A percentile compares a stretch with the other conserved stretches of the same genome.
Conservation (phyloP, 352 stramenopile species). For the Pythium brassicae region DNA sequence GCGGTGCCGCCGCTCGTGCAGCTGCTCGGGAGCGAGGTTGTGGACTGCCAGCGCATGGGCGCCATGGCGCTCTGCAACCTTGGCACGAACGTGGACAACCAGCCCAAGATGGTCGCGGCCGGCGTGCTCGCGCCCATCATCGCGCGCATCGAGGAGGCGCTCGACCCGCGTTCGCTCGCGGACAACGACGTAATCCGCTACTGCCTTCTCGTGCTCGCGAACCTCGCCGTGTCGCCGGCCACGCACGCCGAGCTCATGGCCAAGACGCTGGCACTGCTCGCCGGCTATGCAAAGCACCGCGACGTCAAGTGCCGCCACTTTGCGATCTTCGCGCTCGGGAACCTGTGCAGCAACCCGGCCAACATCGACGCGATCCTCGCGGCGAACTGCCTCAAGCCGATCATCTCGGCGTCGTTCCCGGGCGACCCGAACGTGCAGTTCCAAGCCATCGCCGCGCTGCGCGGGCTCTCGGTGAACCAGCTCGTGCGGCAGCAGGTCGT, state of each 20-base stretch:
- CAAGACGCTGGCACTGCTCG: slow-evolving; percentile 81
- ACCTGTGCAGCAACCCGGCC: slow-evolving; percentile 90
- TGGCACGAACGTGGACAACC: slow-evolving; percentile 92
- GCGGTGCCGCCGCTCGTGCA: slow-evolving; percentile 81
- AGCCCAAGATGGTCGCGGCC: slow-evolving; percentile 85
- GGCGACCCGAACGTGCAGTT: slow-evolving; percentile 95
- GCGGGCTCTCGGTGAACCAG: slow-evolving; percentile 90
- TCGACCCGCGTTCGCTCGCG: slow-evolving; percentile 89
- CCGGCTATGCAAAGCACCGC: slow-evolving; percentile 91
- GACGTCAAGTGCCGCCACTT: slow-evolving; percentile 97
- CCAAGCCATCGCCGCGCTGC: slow-evolving; percentile 93
- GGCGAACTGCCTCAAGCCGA: slow-evolving; percentile 86
- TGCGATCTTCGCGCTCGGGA: slow-evolving; percentile 93
- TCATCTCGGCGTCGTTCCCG: slow-evolving; percentile 94
- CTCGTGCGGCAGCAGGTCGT: slow-evolving; percentile 89
- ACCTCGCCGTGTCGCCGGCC: slow-evolving; percentile 84
- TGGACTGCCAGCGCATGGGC: slow-evolving; percentile 93
- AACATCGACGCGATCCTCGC: slow-evolving; percentile 90
- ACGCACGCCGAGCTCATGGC: slow-evolving; percentile 84
- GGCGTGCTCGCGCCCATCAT: slow-evolving; percentile 89
- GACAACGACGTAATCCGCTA: slow-evolving; percentile 96
- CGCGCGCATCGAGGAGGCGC: slow-evolving; percentile 80
- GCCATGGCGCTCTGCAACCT: slow-evolving; percentile 95
- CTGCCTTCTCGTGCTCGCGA: slow-evolving; percentile 92
- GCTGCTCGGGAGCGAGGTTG: slow-evolving; percentile 86